Evolutionary conservation across 805 yeast species (phyloP), one percentile per base, ranked within the genome.

Genomic region (Metschnikowia cerradonensis): DNA sequence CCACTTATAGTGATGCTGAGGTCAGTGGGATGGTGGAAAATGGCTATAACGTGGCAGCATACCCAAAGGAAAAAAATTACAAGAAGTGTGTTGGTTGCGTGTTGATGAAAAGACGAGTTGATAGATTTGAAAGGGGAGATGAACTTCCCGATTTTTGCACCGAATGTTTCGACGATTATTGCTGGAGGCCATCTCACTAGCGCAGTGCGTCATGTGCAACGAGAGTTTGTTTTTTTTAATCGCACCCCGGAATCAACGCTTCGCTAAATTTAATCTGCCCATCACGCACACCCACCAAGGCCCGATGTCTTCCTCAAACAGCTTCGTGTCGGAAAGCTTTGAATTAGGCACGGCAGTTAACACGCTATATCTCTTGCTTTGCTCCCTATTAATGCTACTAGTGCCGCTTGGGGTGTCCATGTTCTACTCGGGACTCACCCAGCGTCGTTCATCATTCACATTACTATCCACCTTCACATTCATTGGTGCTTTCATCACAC

Each of bases 1-100:
- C 80, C 45, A 73, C 76, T 20, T 83, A 81, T 60, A 71, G 70
- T 2, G 60, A 64, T 11, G 60, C 59, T 0, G 86, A 83, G 59
- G 67, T 71, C 4, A 50, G 56, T 2, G 62, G 66, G 3, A 76
- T 82, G 80, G 60, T 82, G 30, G 60, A 67, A 37, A 82, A 81
- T 56, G 86, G 86, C 0, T 76, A 70, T 56, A 71, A 73, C 42
- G 62, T 83, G 23, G 84, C 80, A 33, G 76, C 82, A 0, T 62
- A 60, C 45, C 67, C 63, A 11, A 77, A 80, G 52, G 74, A 78
- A 3, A 44, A 58, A 1, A 58, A 65, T 40, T 82, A 67, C 60
- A 60, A 73, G 3, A 64, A 66, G 6, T 84, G 90, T 57, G 54
- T 83, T 6, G 82, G 79, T 1, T 84, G 90, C 64, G 77, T 84